Evolutionary conservation across 2,329 filamentous ascomycete genomes (phyloP).

Genomic region (Fusarium sambucinum): DNA sequence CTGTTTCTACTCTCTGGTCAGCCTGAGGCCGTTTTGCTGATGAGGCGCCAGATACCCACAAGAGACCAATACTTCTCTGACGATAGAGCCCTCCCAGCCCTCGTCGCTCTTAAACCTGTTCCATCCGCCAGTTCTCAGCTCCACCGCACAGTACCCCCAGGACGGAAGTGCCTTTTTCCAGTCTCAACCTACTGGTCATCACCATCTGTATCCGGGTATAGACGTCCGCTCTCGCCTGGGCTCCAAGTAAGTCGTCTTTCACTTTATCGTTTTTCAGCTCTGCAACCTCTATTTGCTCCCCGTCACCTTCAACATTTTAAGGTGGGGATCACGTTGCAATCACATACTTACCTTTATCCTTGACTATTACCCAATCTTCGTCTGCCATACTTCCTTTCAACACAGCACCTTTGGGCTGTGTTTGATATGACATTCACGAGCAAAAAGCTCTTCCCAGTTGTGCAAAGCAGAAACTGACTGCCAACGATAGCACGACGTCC

Average conservation of each 20-base stretch:
- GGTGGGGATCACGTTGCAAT: constrained; percentile 8
- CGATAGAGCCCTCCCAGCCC: constrained; percentile 66
- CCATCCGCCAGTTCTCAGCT: constrained; percentile 62
- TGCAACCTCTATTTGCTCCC: constrained; percentile 8
- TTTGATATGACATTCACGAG: constrained; percentile 15
- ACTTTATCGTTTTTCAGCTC: constrained; percentile 4
- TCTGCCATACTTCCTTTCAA: background rate
- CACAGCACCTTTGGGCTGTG: constrained; percentile 7
- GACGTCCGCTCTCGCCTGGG: constrained; percentile 67
- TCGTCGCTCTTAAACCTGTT: constrained; percentile 65
- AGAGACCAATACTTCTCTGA: constrained; percentile 64
- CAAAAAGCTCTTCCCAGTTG: constrained; percentile 9
- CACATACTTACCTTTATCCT: background rate
- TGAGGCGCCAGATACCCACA: constrained; percentile 64
- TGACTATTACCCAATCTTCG: background rate
- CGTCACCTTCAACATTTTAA: constrained; percentile 10
- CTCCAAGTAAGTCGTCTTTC: constrained; percentile 63
- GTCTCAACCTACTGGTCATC: constrained; percentile 55
- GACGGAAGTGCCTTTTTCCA: constrained; percentile 65
- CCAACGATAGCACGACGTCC: constrained; percentile 59
- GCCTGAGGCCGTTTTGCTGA: constrained; percentile 46
- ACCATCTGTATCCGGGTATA: constrained; percentile 61
- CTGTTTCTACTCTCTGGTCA: constrained; percentile 33
- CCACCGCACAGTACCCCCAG: constrained; percentile 62
- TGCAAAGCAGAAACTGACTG: constrained; percentile 40